Evolutionary conservation across 2,329 filamentous ascomycete genomes (phyloP).

Genomic region (Penicillium thymicola): DNA sequence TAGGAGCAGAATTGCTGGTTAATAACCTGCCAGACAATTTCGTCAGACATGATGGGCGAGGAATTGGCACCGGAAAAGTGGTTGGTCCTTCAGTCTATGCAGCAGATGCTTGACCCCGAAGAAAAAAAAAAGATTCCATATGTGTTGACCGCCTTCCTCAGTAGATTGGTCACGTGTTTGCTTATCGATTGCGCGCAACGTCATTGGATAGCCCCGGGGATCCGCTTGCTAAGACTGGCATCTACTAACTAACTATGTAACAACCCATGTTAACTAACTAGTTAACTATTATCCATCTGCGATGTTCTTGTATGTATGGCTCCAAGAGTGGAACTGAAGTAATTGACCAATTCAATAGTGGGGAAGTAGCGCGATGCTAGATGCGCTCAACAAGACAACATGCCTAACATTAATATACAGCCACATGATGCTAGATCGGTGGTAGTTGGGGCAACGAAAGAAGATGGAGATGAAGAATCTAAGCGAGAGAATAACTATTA

Average conservation of each 20-base stretch:
- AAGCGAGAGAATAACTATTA: slow-evolving; percentile 3
- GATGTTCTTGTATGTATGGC: background rate
- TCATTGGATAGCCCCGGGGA: background rate
- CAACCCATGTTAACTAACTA: background rate
- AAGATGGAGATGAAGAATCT: background rate
- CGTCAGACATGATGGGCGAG: slow-evolving; percentile 64
- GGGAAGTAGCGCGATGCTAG: background rate
- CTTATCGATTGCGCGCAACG: slow-evolving; percentile 31
- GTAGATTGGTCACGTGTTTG: slow-evolving; percentile 25
- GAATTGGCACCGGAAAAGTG: slow-evolving; percentile 8
- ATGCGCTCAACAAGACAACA: background rate
- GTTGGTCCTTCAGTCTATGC: background rate
- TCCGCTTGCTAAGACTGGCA: background rate
- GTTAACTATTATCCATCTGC: background rate
- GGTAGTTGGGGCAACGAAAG: background rate
- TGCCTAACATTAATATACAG: background rate
- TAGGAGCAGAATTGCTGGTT: slow-evolving; percentile 94
- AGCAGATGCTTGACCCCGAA: slow-evolving; percentile 3
- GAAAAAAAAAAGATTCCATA: slow-evolving; percentile 8
- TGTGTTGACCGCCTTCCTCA: slow-evolving; percentile 1
- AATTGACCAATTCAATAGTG: background rate
- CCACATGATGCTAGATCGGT: background rate
- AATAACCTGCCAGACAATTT: slow-evolving; percentile 96
- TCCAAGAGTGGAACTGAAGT: background rate
- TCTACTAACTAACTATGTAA: background rate